Evolutionary conservation across 164 flowering plant species (phyloP), one percentile per base, ranked within the genome.

Genomic region (Vitis amurensis): DNA sequence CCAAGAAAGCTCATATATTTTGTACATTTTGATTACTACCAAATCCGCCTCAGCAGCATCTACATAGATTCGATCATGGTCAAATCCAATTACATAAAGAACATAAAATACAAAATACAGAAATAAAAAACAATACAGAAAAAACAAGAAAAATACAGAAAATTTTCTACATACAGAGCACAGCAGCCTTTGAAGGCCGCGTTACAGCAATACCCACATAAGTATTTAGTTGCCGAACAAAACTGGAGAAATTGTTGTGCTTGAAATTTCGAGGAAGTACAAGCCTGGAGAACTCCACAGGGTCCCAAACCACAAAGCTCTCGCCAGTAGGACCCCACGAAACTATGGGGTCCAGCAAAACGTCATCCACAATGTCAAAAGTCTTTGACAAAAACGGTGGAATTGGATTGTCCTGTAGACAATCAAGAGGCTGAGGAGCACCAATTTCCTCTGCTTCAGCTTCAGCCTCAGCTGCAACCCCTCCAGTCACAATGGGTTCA

Each of bases 161-260:
- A 48, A 31, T 64, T 13, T 37, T 5, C 71, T 78, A 80, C 82
- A 80, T 53, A 77, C 73, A 84, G 74, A 77, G 49, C 17, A 72
- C 77, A 78, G 53, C 75, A 83, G 84, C 85, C 81, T 58, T n/a
- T n/a, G 52, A 50, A 59, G 84, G 69, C 83, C 23, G 84, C 61
- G 64, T 73, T 66, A 55, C 69, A 11, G 75, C 70, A 71, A 80
- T 89, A 92, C 98, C 89, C 94, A 94, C 98, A 83, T 92, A 94
- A 78, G 97, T 89, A 81, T 94, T 94, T 12, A 94, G 95, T 81
- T 94, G 98, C 23, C 98, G 86, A 64, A 92, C 94, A 74, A 94
- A 94, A 75, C 97, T 94, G 79, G 98, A 92, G 87, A 92, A 92
- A 75, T 94, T 94, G 82, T 85, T 89, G 88, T 94, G 98, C 89